Percentiles rank a stretch among this genome's conserved stretches.
Evolutionary conservation across 176 grass and related monocot species (phyloP).

Genomic region (Panicum miliaceum): DNA sequence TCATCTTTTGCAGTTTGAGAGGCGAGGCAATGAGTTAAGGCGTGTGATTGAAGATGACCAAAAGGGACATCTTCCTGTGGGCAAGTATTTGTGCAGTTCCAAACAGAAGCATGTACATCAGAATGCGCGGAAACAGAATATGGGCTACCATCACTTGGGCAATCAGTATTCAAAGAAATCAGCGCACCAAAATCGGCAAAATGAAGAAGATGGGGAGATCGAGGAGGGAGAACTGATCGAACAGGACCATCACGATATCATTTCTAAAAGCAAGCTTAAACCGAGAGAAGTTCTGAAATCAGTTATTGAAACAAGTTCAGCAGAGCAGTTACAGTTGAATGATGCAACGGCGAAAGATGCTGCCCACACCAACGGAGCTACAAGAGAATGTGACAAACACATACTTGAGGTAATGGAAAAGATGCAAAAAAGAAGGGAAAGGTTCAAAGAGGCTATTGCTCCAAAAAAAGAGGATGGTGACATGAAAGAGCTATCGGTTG

Average conservation of each 20-base stretch:
- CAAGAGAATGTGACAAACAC: conserved; percentile 40
- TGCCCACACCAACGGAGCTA: conserved; percentile 22
- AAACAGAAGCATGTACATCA: conserved; percentile 23
- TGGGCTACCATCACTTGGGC: conserved; percentile 17
- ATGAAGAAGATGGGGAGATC: conserved; percentile 51
- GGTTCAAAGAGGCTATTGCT: conserved; percentile 67
- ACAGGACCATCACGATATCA: conserved; percentile 23
- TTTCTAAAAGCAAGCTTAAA: conserved; percentile 42
- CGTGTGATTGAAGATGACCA: conserved; percentile 26
- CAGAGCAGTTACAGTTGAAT: conserved; percentile 14
- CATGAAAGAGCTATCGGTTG: conserved; percentile 22
- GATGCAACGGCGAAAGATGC: conserved; percentile 36
- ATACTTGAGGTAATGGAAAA: conserved; percentile 72
- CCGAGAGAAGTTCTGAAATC: conserved; percentile 38
- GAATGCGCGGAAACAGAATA: conserved; percentile 22
- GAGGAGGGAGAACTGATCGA: conserved; percentile 76
- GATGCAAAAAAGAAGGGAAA: conserved; percentile 87
- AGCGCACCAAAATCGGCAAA: conserved; percentile 16
- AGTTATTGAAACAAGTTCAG: conserved; percentile 45
- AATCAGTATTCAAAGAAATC: conserved; percentile 34
- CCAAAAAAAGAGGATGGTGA: conserved; percentile 41
- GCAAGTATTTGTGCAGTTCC: conserved; percentile 35
- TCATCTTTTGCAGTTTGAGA: conserved; percentile 61
- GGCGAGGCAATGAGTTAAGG: conserved; percentile 46
- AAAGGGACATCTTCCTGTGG: conserved; percentile 22